These are phyloP conservation scores for Penicillium verrucosum DNA, from an alignment of 2,329 filamentous ascomycete species.

Conservation along the genomic window DNA sequence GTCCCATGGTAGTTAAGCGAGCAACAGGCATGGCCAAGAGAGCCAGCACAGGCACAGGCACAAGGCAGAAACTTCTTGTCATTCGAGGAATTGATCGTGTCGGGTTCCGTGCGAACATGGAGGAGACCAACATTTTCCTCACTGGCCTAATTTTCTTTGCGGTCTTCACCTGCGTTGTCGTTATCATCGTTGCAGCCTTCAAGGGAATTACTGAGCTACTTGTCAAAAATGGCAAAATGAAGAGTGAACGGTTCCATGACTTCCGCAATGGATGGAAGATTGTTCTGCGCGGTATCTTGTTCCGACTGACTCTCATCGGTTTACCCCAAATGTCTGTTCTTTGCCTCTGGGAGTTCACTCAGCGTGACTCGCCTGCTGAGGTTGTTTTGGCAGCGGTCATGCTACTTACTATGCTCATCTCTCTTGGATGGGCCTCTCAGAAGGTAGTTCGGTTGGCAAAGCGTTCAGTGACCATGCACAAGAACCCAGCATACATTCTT, in stretches of 20 bases:
- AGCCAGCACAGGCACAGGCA: slow-evolving; percentile 46
- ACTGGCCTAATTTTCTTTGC: slow-evolving; percentile 88
- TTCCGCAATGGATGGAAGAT: slow-evolving; percentile 94
- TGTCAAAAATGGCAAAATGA: slow-evolving; percentile 72
- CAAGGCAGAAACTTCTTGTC: slow-evolving; percentile 42
- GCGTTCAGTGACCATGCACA: slow-evolving; percentile 84
- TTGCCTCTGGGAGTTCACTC: slow-evolving; percentile 89
- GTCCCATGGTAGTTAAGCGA: neutral
- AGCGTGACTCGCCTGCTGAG: slow-evolving; percentile 78
- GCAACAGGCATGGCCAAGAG: slow-evolving; percentile 50
- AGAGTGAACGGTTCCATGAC: slow-evolving; percentile 80
- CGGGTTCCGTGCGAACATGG: slow-evolving; percentile 79
- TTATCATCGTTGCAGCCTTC: slow-evolving; percentile 70
- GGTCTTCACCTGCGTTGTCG: slow-evolving; percentile 73
- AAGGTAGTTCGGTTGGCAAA: slow-evolving; percentile 89
- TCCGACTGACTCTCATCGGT: slow-evolving; percentile 83
- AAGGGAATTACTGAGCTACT: slow-evolving; percentile 77
- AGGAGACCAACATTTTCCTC: slow-evolving; percentile 88
- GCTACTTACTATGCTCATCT: slow-evolving; percentile 73
- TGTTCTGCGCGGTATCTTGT: slow-evolving; percentile 88
- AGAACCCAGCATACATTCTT: slow-evolving; percentile 93
- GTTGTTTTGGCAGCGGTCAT: slow-evolving; percentile 86
- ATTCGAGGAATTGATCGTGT: slow-evolving; percentile 86
- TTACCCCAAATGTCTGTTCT: slow-evolving; percentile 89
- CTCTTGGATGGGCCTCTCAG: slow-evolving; percentile 79